A percentile compares a stretch with the other conserved stretches of the same genome.
Evolutionary conservation across 495 filamentous ascomycete genomes (phyloP).

Genomic region (Neurospora tetraspora): DNA sequence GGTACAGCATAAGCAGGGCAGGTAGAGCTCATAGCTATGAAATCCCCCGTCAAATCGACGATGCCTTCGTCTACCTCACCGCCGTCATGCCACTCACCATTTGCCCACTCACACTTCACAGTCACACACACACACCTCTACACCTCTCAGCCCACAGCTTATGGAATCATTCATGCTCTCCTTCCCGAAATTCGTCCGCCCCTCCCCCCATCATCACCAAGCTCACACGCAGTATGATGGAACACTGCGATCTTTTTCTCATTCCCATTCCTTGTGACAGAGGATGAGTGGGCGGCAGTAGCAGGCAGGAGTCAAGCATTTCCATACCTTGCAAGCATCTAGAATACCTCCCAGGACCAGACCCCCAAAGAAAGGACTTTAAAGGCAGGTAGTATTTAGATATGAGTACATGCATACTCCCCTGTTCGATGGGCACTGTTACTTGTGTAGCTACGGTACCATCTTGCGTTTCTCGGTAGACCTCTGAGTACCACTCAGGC

Average conservation of each 20-base stretch:
- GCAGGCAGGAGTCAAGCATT: no score
- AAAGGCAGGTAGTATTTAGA: not conserved
- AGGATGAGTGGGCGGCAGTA: no score
- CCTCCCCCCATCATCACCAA: not conserved
- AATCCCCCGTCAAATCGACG: not conserved
- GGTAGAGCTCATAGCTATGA: not conserved
- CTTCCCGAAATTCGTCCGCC: not conserved
- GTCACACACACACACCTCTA: not conserved
- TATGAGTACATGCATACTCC: not conserved
- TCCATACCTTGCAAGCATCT: not conserved
- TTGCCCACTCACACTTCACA: not conserved
- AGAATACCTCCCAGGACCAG: not conserved
- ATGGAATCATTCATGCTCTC: not conserved
- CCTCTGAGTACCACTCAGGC: not conserved
- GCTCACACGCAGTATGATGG: no score
- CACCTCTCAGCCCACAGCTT: not conserved
- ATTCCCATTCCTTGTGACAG: not conserved
- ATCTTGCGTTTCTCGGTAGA: not conserved
- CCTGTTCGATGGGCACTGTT: not conserved
- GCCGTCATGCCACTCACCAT: not conserved
- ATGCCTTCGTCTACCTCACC: not conserved
- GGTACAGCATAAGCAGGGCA: no score
- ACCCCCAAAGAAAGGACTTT: not conserved
- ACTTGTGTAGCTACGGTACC: not conserved
- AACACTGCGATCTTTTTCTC: no score